Evolutionary conservation across 2,329 filamentous ascomycete genomes (phyloP).

Genomic region (Corinectria fuckeliana): DNA sequence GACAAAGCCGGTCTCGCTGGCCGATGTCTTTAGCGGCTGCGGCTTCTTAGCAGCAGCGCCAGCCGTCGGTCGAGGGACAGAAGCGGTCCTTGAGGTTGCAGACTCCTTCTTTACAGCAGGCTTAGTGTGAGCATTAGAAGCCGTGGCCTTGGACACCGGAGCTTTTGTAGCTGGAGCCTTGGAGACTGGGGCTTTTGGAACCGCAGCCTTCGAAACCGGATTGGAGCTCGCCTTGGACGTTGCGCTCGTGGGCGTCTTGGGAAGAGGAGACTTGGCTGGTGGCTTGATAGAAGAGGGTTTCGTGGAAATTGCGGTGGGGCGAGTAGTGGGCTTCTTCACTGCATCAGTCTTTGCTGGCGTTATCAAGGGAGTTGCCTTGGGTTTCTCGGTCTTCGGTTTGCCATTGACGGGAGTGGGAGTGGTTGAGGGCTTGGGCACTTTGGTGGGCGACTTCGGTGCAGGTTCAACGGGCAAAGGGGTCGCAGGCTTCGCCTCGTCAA

Average conservation of each 20-base stretch:
- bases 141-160: conserved; percentile 15
- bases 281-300: conserved; percentile 30
- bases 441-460: conserved; percentile 19
- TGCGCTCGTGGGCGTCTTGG: conserved; percentile 34
- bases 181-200: conserved; percentile 36
- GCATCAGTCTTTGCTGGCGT: conserved; percentile 19
- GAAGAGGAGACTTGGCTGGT: conserved; percentile 29
- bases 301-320: conserved; percentile 34
- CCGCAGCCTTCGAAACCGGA: conserved; percentile 15
- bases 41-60: conserved; percentile 51
- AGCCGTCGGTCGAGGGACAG: conserved; percentile 39
- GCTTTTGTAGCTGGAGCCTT: conserved; percentile 42
- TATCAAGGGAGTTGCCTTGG: conserved; percentile 24
- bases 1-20: conserved; percentile 52
- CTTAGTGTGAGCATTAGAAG: conserved; percentile 35
- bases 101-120: conserved; percentile 45
- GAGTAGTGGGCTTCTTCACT: conserved; percentile 30
- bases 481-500: neutral
- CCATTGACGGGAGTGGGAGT: conserved; percentile 28
- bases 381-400: conserved; percentile 34
- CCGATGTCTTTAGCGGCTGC: conserved; percentile 48
- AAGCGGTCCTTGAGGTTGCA: conserved; percentile 32
- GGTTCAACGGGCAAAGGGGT: conserved; percentile 19
- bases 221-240: conserved; percentile 40
- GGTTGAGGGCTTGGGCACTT: conserved; percentile 19